Base-by-base conservation (phyloP, 768 basidiomycete species). In the Lentinula detonsa region DNA sequence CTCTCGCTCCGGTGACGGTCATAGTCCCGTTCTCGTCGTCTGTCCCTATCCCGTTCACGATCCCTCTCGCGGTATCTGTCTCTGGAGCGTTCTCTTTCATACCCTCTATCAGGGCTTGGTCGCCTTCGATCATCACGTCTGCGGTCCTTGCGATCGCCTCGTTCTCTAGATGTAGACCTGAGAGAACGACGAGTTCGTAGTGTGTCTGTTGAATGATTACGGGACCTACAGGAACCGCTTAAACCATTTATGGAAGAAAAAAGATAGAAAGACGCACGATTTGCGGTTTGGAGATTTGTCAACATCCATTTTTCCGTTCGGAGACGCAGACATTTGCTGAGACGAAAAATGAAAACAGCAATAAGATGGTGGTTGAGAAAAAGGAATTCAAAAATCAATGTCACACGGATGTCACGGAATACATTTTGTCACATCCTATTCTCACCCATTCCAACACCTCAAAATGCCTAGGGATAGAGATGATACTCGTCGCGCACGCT, bases 181-280 rank as follows among this genome's bases (percentile, higher is more conserved):
- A 90, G 88, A 51, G 90, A 91, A 61, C 82, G 81, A 65, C 78
- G 81, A 21, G 89, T 91, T 48, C 83, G 84, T 65, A 85, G 84
- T 9, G 90, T 92, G 70, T 91, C 90, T 40, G 85, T 85, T 3
- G 90, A 91, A 71, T 85, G 83, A 69, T 87, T 87, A 66, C 88
- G 85, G 63, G 86, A 87, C 60, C 86, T 86, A 40, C 18, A 13
- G 51, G 31, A 35, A 51, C 34, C 59, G 60, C n/a, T 51, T 33
- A 56, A 62, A 46, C 42, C 57, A 34, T 23, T 39, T 40, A 43
- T 37, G 49, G 54, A 49, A n/a, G 35, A 18, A 34, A 52, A 42
- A 57, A 31, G 28, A 18, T 5, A 43, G 13, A 11, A 37, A 52
- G 18, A 79, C 85, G 60, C 67, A 88, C 86, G 85, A 86, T 68